Evolutionary conservation across 768 basidiomycete species (phyloP).

Genomic region (Termitomyces bulborhizus): DNA sequence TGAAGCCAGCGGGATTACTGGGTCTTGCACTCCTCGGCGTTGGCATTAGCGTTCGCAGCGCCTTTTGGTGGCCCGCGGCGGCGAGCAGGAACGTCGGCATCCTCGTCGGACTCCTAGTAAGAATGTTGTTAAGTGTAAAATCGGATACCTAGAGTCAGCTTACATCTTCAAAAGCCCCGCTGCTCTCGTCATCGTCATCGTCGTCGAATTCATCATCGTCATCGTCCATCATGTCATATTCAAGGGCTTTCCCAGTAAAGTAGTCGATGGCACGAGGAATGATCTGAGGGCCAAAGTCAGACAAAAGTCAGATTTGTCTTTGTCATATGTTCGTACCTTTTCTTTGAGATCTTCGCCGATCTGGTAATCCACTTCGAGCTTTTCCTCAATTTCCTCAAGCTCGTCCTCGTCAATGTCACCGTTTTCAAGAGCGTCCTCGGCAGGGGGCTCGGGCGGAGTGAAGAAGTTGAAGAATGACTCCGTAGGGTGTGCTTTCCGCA

Average conservation of each 20-base stretch:
- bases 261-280: conserved; percentile 95
- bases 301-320: neutral
- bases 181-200: conserved; percentile 41
- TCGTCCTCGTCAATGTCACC: conserved; percentile 80
- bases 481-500: conserved; percentile 81
- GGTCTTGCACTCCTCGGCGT: conserved; percentile 89
- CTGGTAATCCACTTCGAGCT: conserved; percentile 95
- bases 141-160: conserved; percentile 5
- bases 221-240: conserved; percentile 68
- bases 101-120: conserved; percentile 62
- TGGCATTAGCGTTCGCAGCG: conserved; percentile 41
- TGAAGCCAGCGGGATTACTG: conserved; percentile 41
- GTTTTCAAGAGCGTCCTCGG: conserved; percentile 59
- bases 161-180: conserved; percentile 48
- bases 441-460: conserved; percentile 69
- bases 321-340: conserved; percentile 47
- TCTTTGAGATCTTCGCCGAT: conserved; percentile 98
- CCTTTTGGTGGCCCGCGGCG: conserved; percentile 56
- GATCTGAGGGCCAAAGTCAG: conserved; percentile 41
- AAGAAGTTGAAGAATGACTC: conserved; percentile 99
- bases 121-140: conserved; percentile 2
- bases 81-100: conserved; percentile 55
- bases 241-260: conserved; percentile 95
- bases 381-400: conserved; percentile 86
- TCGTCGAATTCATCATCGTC: conserved; percentile 44